Percentiles rank a stretch among this genome's conserved stretches.
Conservation (phyloP, 2,329 filamentous ascomycete species). For the Sporothrix sp. region DNA sequence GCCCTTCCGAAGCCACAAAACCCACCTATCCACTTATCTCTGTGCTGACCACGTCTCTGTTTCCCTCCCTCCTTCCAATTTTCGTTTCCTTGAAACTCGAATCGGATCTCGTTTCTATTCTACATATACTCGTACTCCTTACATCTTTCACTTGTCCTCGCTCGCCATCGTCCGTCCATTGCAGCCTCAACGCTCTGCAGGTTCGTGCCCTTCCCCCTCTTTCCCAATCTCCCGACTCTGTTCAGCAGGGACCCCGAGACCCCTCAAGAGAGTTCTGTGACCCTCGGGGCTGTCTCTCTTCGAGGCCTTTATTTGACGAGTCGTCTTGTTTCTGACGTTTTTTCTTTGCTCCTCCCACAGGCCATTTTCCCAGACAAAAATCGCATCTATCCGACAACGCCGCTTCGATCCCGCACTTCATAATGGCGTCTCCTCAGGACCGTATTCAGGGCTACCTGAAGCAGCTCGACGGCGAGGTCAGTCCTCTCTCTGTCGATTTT, state of each 20-base stretch:
- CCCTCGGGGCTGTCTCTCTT: neutral
- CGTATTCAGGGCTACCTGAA: conserved; percentile 66
- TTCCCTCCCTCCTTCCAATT: neutral
- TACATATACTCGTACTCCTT: neutral
- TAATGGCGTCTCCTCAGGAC: conserved; percentile 66
- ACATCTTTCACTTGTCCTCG: conserved; percentile 1
- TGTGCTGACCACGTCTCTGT: conserved; percentile 5
- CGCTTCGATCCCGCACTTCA: conserved; percentile 20
- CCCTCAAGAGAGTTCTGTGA: too few species aligned
- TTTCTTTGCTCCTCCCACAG: conserved; percentile 6
- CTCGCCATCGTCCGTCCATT: neutral
- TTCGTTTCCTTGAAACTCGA: conserved; percentile 3
- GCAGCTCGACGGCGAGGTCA: conserved; percentile 74
- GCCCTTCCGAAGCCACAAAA: conserved; percentile 5
- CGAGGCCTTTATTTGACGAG: conserved; percentile 5
- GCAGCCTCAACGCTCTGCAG: conserved; percentile 11
- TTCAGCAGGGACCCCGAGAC: too few species aligned
- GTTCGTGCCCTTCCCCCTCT: neutral
- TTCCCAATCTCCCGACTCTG: neutral
- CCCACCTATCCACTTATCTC: conserved; percentile 12
- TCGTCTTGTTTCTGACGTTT: conserved; percentile 3
- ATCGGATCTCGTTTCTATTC: neutral
- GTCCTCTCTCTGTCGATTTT: conserved; percentile 24
- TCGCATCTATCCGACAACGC: neutral
- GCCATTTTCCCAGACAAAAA: neutral